Evolutionary conservation across 1,284 basidiomycete genomes (phyloP), one percentile per base, ranked within the genome.

Genomic region (Polyporus tsugae): DNA sequence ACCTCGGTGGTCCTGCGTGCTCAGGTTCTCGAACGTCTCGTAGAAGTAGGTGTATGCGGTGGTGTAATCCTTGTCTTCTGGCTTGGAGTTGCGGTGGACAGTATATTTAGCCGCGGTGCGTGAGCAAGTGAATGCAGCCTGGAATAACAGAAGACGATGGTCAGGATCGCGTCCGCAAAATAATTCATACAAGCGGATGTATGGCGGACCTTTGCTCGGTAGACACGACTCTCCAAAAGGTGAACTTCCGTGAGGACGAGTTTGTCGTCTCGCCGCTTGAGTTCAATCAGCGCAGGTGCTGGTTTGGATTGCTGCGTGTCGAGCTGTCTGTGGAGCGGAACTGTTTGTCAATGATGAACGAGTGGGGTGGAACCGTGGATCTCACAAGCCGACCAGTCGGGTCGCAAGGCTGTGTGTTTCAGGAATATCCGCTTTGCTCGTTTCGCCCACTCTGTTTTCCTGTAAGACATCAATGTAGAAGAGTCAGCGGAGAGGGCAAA

Each of bases 1-100:
- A 19, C 80, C 79, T 2, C 93, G 90, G 71, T 95, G 92, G 1
- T 95, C 96, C 75, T 92, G 88, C 4, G 86, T 75, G 63, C 85
- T 87, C 72, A 93, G 77, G 72, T 87, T 91, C 79, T 99, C 97
- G 73, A 99, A 97, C 2, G 96, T 93, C 81, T 99, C 97, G 75
- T 95, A 97, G 82, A 99, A 99, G 84, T 99, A 99, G 0, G 95
- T 97, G 80, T 98, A 98, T 52, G 91, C 97, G 0, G 97, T 99
- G 69, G 91, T 97, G 80, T 98, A 99, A 80, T 99, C 97, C 78
- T 98, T 98, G 79, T 99, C 97, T 74, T 99, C 96, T 0, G 97
- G 96, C 94, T 83, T 99, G 97, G 3, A 99, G 89, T 60, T 89
- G 83, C 1, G 97, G 97, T 19, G 97, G 97, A 79, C 97, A 99